Conservation (phyloP, 2,329 filamentous ascomycete genomes). For the Fusarium sp. region DNA sequence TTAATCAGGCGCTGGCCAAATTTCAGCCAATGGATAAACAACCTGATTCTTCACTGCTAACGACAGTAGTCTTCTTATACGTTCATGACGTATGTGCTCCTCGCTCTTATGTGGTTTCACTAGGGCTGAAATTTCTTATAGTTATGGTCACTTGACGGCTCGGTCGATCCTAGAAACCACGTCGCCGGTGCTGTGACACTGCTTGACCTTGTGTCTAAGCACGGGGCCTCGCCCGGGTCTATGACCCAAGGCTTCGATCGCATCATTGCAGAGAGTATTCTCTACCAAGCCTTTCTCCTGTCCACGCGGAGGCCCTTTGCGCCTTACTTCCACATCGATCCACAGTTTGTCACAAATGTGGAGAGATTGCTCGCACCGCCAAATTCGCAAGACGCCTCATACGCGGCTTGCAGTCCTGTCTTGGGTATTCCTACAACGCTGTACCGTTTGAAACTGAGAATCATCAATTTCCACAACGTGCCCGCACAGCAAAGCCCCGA, state of each 20-base stretch:
- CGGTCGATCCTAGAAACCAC: not conserved
- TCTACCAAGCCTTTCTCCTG: slow-evolving; percentile 21
- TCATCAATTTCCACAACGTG: not conserved
- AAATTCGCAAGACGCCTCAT: not conserved
- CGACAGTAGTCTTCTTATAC: not conserved
- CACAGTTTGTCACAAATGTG: slow-evolving; percentile 2
- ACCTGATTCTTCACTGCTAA: not conserved
- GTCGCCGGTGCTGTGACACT: not conserved
- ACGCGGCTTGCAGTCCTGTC: not conserved
- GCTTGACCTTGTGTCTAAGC: not conserved
- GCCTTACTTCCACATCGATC: slow-evolving; percentile 14
- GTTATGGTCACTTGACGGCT: not conserved
- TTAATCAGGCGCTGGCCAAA: not conserved
- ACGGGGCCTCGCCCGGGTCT: not conserved
- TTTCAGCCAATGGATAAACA: not conserved
- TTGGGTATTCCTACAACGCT: not conserved
- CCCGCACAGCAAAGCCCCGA: not conserved
- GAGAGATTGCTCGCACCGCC: not conserved
- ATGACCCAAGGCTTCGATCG: slow-evolving; percentile 12
- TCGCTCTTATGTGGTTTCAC: not conserved
- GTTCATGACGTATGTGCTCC: not conserved
- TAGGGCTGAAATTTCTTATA: not conserved
- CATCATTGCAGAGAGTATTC: slow-evolving; percentile 18
- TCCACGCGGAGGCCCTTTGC: slow-evolving; percentile 10
- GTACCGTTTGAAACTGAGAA: not conserved